Base-by-base conservation (phyloP, 116 monocot species). In the Posidonia oceanica region DNA sequence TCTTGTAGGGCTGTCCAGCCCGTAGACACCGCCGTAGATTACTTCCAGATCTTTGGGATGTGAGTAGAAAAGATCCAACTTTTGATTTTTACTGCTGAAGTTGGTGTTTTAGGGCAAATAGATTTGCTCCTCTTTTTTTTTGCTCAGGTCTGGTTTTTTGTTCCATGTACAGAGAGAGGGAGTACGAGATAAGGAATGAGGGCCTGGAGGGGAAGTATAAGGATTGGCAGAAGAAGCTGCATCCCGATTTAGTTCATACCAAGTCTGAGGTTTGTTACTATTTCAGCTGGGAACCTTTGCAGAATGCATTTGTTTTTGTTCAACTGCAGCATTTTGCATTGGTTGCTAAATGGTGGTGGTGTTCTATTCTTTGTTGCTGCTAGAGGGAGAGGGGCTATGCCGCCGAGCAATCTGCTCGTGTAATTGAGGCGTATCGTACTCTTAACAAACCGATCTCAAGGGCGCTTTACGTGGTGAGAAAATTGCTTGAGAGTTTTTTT, bases 211-310 rank as follows among this genome's bases (percentile, higher is more conserved):
- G 83, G 57, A 98, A 87, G 55, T 98, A 98, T 71, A 98, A 92
- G 67, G 85, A 98, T 67, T 98, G 98, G 98, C 93, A 98, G 82
- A 98, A 98, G 92, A 98, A 90, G 69, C 69, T 98, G 37, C 98
- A 98, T 54, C 98, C 98, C 67, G 93, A 98, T 78, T 65, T 98
- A 37, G 89, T 98, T 57, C 98, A 93, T 80, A 80, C 90, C 39
- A 98, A 98, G 75, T 92, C 87, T 67, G 87, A 93, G 85, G 96
- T 91, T 52, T 48, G 6, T 40, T 23, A 4, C 3, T 22, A 5
- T 67, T 3, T 61, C 61, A 29, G 61, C 61, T 29, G 18, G 36
- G 23, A 61, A 23, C 14, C 61, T 61, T 48, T 36, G 11, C 36
- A 29, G 23, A 15, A 29, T 61, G 36, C 36, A 29, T 36, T 61